Evolutionary conservation across 495 filamentous ascomycete genomes (phyloP).

Genomic region (Parmelia sp.): DNA sequence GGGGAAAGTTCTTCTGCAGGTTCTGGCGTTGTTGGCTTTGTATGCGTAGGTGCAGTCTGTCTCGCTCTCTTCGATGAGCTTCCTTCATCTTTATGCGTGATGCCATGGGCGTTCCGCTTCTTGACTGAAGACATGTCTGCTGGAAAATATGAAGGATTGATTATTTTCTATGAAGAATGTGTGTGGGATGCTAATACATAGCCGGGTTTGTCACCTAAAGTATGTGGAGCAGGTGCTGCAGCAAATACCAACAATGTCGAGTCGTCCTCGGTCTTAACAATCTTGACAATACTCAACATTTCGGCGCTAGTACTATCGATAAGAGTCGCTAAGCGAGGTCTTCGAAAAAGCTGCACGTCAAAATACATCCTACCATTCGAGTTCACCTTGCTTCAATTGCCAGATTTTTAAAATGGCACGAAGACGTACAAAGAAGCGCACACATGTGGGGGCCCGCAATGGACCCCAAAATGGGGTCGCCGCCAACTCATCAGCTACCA

Average conservation of each 20-base stretch:
- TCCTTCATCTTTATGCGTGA: neutral
- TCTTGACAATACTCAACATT: too few species aligned
- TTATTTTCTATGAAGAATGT: too few species aligned
- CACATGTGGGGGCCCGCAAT: slow-evolving; percentile 67
- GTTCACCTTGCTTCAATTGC: neutral
- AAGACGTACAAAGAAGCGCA: slow-evolving; percentile 79
- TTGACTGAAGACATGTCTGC: neutral
- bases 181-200: too few species aligned
- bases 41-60: neutral
- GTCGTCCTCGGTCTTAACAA: too few species aligned
- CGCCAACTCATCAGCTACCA: slow-evolving; percentile 47
- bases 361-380: neutral
- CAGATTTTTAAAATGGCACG: slow-evolving; percentile 57
- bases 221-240: too few species aligned
- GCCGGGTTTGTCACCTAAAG: neutral
- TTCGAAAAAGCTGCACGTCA: neutral
- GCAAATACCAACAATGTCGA: too few species aligned
- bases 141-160: too few species aligned
- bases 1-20: neutral
- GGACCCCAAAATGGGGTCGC: slow-evolving; percentile 38
- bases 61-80: slow-evolving; percentile 3
- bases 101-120: neutral
- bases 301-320: slow-evolving; percentile 14
- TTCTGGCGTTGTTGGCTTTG: neutral
- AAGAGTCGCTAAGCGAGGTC: slow-evolving; percentile 1